Percentiles rank a stretch among this genome's conserved stretches.
Conservation (phyloP, 331 rosid genomes). For the Pyrus hybrid region DNA sequence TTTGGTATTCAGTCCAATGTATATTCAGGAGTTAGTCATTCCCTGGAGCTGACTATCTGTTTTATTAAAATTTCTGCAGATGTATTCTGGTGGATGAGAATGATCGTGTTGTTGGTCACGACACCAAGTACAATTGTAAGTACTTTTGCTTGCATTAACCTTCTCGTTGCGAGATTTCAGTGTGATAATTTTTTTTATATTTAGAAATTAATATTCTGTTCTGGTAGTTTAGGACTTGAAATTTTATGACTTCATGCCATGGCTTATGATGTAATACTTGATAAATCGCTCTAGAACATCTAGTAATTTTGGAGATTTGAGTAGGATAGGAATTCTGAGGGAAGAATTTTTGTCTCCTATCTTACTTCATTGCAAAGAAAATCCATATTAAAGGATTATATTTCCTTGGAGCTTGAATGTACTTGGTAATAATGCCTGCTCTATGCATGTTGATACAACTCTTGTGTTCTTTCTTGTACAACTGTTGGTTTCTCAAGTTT, state of each 20-base stretch:
- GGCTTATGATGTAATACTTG: neutral
- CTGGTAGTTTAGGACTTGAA: neutral
- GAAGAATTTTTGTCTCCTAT: neutral
- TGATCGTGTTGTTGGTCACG: slow-evolving; percentile 85
- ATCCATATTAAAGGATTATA: neutral
- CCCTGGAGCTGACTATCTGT: slow-evolving; percentile 10
- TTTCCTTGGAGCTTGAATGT: neutral
- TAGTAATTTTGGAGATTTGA: neutral
- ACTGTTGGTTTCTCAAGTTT: slow-evolving; percentile 7
- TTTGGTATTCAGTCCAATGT: neutral
- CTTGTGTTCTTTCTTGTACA: neutral
- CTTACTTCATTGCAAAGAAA: neutral
- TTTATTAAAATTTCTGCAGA: slow-evolving; percentile 39
- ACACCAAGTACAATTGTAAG: slow-evolving; percentile 92
- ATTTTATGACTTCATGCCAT: neutral
- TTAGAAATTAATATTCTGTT: neutral
- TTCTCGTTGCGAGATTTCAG: neutral
- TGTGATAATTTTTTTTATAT: neutral
- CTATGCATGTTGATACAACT: neutral
- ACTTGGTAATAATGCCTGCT: neutral
- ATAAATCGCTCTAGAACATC: neutral
- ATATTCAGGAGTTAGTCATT: neutral
- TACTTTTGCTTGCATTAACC: neutral
- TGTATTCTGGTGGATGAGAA: slow-evolving; percentile 96
- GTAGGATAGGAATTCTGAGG: neutral